Conservation (phyloP, 768 basidiomycete genomes). For the Mycena galopus region DNA sequence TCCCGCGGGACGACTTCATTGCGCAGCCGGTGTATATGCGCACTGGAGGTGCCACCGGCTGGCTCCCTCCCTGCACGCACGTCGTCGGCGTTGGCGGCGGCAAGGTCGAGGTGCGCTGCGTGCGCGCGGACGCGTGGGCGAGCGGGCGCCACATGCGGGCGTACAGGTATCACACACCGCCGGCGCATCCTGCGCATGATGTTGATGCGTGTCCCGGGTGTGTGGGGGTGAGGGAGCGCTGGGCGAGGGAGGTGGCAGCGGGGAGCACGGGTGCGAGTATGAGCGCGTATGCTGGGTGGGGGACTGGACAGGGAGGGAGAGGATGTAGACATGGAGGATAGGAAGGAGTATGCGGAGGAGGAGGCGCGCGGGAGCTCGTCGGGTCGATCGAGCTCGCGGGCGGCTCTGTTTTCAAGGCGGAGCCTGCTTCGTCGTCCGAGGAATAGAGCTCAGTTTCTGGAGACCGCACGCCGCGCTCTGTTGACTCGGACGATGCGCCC, state of each 20-base stretch:
- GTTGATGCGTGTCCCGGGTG: slow-evolving; percentile 27
- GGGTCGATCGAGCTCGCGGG: neutral
- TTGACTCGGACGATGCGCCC: neutral
- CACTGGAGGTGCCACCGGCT: slow-evolving; percentile 61
- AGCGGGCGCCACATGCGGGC: neutral
- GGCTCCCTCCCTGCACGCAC: slow-evolving; percentile 46
- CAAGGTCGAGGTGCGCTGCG: slow-evolving; percentile 8
- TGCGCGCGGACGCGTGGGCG: neutral
- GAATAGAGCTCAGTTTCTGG: neutral
- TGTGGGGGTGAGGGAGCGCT: slow-evolving; percentile 20
- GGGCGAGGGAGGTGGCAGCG: neutral
- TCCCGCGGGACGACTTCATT: slow-evolving; percentile 41
- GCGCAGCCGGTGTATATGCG: slow-evolving; percentile 59
- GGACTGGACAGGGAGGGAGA: too few relatives aligned
- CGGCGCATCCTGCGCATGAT: slow-evolving; percentile 17
- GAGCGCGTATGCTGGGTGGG: too few relatives aligned
- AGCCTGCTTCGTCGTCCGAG: neutral
- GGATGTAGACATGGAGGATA: too few relatives aligned
- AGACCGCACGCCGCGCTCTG: neutral
- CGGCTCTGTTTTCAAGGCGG: neutral
- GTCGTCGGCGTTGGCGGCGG: neutral
- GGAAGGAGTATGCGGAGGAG: neutral
- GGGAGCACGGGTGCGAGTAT: neutral
- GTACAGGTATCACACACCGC: slow-evolving; percentile 24
- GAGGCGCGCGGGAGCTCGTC: too few relatives aligned